phyloP scores from a whole-genome alignment of 352 stramenopile genomes.

The Thalassiosira hispida region DNA sequence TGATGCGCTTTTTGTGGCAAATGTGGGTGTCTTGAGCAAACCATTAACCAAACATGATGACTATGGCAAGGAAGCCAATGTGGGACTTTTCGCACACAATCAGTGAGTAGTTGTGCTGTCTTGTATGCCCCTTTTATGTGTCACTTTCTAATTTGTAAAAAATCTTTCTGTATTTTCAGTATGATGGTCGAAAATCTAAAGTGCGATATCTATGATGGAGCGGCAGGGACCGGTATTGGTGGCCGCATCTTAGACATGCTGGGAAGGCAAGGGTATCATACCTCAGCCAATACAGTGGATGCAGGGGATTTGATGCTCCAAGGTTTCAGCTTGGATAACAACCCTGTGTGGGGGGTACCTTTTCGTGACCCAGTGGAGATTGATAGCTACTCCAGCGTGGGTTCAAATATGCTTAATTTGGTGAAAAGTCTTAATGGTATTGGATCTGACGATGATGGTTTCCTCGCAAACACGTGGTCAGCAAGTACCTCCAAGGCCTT shows the following conservation, averaged over 20 bases:
- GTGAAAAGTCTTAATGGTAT: slow-evolving; percentile 23
- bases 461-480: slow-evolving; percentile 45
- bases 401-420: neutral
- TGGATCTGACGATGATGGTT: neutral
- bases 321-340: slow-evolving; percentile 10
- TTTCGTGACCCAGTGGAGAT: neutral
- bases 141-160: neutral
- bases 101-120: slow-evolving; percentile 5
- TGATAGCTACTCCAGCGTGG: slow-evolving; percentile 5
- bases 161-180: neutral
- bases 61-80: slow-evolving; percentile 29
- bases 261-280: slow-evolving; percentile 27
- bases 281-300: slow-evolving; percentile 21
- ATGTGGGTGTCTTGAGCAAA: slow-evolving; percentile 64
- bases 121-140: neutral
- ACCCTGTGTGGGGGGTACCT: slow-evolving; percentile 12
- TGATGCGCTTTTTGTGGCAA: slow-evolving; percentile 71
- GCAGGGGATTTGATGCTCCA: neutral
- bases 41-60: slow-evolving; percentile 54
- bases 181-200: slow-evolving; percentile 19
- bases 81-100: slow-evolving; percentile 74
- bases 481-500: neutral
- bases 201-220: slow-evolving; percentile 7
- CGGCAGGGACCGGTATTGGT: slow-evolving; percentile 54
- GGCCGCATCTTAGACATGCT: slow-evolving; percentile 65